Base-by-base conservation (phyloP, 2,329 filamentous ascomycete genomes). In the Pseudogymnoascus sp. region DNA sequence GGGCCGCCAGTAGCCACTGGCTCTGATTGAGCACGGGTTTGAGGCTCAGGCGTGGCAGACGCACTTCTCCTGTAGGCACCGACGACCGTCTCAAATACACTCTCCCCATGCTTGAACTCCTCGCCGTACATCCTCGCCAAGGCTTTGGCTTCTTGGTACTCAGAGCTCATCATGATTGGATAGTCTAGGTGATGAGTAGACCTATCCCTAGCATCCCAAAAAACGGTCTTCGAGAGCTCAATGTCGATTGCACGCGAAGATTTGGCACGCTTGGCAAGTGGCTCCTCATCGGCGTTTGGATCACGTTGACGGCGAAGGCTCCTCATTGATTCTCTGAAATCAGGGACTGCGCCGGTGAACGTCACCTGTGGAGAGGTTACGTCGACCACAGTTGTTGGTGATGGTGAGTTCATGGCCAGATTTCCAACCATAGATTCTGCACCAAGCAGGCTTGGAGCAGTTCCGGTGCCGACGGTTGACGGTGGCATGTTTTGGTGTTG, bases 151-250 rank as follows among this genome's bases (percentile, higher is more conserved):
- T 79, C 81, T 35, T 80, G 78, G 62, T 80, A 80, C 65, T 87
- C 83, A 6, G 83, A 74, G 62, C 83, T 79, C 0, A 81, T 85
- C 83, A 88, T 86, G 65, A 84, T 81, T 0, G 85, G 85, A 67
- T 88, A 88, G 60, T 81, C 71, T 3, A 85, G 75, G 66, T 88
- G 85, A 78, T 83, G 85, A 0, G 82, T 85, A 19, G 70, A 74
- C 62, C 75, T 75, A 66, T 86, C 80, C 49, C 77, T 75, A 3
- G 75, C 73, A 55, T 80, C 78, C 85, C 85, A 88, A 68, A 82
- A 88, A 0, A 77, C 77, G 6, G 75, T 77, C 66, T 86, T 85
- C 66, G 78, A 76, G 11, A 85, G 78, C 3, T 81, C 80, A 19
- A 77, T 74, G 67, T 87, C 83, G 41, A 86, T 83, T 66, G 83